Conservation (phyloP, 805 yeast species). For the Metschnikowia cerradonensis region DNA sequence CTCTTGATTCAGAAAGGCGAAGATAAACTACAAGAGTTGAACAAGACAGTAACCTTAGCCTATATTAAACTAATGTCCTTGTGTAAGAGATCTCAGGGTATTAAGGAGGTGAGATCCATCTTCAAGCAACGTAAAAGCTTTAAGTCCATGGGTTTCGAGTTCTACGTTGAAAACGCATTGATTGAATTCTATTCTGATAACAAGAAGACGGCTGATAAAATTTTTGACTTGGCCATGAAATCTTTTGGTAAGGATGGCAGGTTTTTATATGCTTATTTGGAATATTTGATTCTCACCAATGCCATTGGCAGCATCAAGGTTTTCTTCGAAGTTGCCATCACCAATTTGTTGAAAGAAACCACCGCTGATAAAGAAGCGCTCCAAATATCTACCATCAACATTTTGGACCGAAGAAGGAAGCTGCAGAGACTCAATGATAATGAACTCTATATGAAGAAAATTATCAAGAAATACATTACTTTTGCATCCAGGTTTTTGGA, state of each 20-base stretch:
- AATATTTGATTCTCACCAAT: constrained; percentile 63
- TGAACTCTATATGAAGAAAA: constrained; percentile 25
- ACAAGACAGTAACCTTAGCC: constrained; percentile 52
- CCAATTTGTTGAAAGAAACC: constrained; percentile 43
- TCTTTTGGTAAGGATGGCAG: constrained; percentile 49
- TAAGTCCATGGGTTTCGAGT: constrained; percentile 61
- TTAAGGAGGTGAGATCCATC: constrained; percentile 66
- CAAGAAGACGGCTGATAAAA: constrained; percentile 63
- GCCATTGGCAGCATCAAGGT: constrained; percentile 76
- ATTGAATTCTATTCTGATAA: constrained; percentile 72
- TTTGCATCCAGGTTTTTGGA: constrained; percentile 73
- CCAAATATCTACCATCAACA: constrained; percentile 13
- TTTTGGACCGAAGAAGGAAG: constrained; percentile 13
- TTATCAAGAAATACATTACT: constrained; percentile 48
- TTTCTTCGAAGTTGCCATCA: constrained; percentile 72
- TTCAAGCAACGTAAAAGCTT: constrained; percentile 63
- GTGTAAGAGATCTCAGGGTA: constrained; percentile 62
- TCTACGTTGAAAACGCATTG: constrained; percentile 77
- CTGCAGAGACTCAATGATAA: constrained; percentile 19
- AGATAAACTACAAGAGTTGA: constrained; percentile 21
- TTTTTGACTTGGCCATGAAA: constrained; percentile 77
- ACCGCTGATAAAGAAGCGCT: constrained; percentile 18
- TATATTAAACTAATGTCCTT: constrained; percentile 70
- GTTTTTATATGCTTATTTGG: constrained; percentile 65
- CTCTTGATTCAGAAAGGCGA: constrained; percentile 19